Percentiles rank a stretch among this genome's conserved stretches.
Conservation (phyloP, 2,329 filamentous ascomycete genomes). For the Westerdykella ornata region DNA sequence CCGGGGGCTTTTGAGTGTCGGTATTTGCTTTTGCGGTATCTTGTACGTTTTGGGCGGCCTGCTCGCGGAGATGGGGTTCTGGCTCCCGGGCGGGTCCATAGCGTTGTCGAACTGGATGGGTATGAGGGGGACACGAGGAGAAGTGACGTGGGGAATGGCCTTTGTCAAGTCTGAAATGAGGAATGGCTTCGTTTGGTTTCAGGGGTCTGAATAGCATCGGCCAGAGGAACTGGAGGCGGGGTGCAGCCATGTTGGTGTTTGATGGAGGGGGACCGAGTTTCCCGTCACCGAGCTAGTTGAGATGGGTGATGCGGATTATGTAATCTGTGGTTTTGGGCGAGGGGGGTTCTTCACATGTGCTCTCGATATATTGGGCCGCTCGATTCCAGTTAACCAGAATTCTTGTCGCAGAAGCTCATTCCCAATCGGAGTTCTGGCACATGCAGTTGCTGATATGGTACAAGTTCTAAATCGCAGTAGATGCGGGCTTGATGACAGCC, state of each 20-base stretch:
- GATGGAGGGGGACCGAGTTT: too few relatives aligned
- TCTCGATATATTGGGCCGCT: too few relatives aligned
- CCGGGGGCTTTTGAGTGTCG: not conserved
- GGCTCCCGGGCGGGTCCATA: slow-evolving; percentile 47
- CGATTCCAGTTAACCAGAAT: too few relatives aligned
- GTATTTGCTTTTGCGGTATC: slow-evolving; percentile 2
- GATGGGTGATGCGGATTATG: too few relatives aligned
- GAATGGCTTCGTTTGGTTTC: slow-evolving; percentile 15
- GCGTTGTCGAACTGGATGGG: slow-evolving; percentile 33
- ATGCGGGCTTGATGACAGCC: too few relatives aligned
- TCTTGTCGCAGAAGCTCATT: too few relatives aligned
- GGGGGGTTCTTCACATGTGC: too few relatives aligned
- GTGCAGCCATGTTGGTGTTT: slow-evolving; percentile 35
- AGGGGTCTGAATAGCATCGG: slow-evolving; percentile 39
- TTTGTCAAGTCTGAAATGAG: slow-evolving; percentile 10
- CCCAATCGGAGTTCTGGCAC: too few relatives aligned
- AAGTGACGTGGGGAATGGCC: slow-evolving; percentile 14
- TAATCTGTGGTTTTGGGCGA: too few relatives aligned
- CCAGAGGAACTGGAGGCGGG: slow-evolving; percentile 44
- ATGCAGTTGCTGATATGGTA: too few relatives aligned
- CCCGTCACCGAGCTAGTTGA: too few relatives aligned
- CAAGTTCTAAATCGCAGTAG: too few relatives aligned
- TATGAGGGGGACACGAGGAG: slow-evolving; percentile 25
- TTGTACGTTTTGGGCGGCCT: slow-evolving; percentile 4
- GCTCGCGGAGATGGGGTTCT: slow-evolving; percentile 31